These are phyloP conservation scores for Amanita inopinata DNA, from an alignment of 768 basidiomycete genomes.

Conservation along the genomic window DNA sequence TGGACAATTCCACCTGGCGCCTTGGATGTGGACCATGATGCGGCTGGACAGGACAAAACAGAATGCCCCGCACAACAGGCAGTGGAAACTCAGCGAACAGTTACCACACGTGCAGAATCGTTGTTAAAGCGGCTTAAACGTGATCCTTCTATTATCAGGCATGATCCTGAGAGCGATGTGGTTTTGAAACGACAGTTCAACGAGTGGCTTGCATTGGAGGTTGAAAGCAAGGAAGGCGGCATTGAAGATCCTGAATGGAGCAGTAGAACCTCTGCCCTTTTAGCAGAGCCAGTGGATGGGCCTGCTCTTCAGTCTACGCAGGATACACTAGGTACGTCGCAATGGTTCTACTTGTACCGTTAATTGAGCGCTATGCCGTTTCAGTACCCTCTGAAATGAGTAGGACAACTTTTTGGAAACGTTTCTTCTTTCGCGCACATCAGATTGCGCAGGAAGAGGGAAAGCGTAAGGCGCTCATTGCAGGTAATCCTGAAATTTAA, in stretches of 20 bases:
- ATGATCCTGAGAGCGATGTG: slow-evolving; percentile 64
- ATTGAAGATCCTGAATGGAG: slow-evolving; percentile 51
- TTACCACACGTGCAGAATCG: slow-evolving; percentile 68
- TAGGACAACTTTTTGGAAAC: slow-evolving; percentile 67
- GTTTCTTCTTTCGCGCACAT: slow-evolving; percentile 83
- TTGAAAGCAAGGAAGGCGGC: slow-evolving; percentile 45
- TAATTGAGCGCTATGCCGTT: slow-evolving; percentile 6
- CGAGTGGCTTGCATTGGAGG: slow-evolving; percentile 46
- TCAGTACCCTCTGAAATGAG: slow-evolving; percentile 64
- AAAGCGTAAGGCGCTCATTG: slow-evolving; percentile 66
- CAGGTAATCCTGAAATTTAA: slow-evolving; percentile 35
- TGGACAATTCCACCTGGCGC: slow-evolving; percentile 59
- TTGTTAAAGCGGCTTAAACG: slow-evolving; percentile 63
- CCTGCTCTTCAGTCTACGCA: slow-evolving; percentile 40
- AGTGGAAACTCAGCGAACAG: slow-evolving; percentile 39
- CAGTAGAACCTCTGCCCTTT: slow-evolving; percentile 33
- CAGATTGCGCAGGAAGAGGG: slow-evolving; percentile 76
- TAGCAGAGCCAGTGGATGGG: slow-evolving; percentile 44
- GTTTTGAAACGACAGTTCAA: slow-evolving; percentile 42
- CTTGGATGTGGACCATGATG: slow-evolving; percentile 13
- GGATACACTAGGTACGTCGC: slow-evolving; percentile 46
- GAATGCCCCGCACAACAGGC: slow-evolving; percentile 24
- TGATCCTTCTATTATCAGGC: slow-evolving; percentile 65
- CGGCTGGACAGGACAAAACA: slow-evolving; percentile 10
- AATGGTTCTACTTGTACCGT: slow-evolving; percentile 2